Evolutionary conservation across 1,284 basidiomycete species (phyloP), one percentile per base, ranked within the genome.

Genomic region (Phylloporus sp.): DNA sequence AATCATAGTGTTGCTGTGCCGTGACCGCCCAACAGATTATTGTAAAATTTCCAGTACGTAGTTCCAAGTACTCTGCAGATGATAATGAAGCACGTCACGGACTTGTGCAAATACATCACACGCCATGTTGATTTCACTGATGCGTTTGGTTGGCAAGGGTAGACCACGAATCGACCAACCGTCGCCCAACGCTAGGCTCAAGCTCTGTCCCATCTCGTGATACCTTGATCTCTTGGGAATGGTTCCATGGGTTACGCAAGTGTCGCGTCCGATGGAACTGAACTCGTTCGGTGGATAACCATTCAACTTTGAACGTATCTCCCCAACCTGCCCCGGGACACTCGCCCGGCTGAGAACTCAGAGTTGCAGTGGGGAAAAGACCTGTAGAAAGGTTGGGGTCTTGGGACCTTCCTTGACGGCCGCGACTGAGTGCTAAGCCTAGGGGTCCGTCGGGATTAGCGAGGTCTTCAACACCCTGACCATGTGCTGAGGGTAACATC

Each of bases 121-220:
- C 29, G 49, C 8, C n/a, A 10, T 18, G 28, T 28, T 20, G 13
- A 18, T 5, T 17, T 37, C 10, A 20, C 8, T 13, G 28, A 26
- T 24, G 17, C 47, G 6, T 13, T 24, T 29, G 7, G 63, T 24
- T 29, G 7, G 63, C 62, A 1, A 82, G 72, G 50, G 70, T 76
- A 51, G 85, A 80, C 95, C 95, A 97, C 71, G 95, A 92, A 2
- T 89, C 87, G 63, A 97, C 71, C 55, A 98, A 76, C 69, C 79
- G 81, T 63, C 87, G 81, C 10, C 93, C 95, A 40, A 95, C 86
- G n/a, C 74, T 74, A 2, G 95, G 94, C 76, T 97, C 95, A 29
- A 98, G 77, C 77, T 98, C 95, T 2, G 95, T 97, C 18, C 95
- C 95, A 72, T 98, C 95, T 59, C 95, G 83, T 17, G 94, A 97